A percentile compares a stretch with the other conserved stretches of the same genome.
Evolutionary conservation across 345 rosid species (phyloP).

Genomic region (Carallia brachiata): DNA sequence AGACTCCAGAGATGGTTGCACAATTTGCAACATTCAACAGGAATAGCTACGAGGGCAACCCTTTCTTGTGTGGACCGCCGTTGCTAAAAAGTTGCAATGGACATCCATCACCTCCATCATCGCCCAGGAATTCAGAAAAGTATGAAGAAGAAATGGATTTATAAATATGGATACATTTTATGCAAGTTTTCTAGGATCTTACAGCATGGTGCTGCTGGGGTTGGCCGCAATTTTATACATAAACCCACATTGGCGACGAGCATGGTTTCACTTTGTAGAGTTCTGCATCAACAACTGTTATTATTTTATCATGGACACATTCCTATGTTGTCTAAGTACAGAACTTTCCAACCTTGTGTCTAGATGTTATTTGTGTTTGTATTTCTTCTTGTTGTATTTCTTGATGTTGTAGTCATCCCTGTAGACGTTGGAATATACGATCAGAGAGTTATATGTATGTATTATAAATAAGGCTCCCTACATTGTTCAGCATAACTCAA

Average conservation of each 20-base stretch:
- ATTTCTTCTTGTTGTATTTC: too few relatives aligned
- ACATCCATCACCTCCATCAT: not conserved
- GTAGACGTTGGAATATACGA: too few relatives aligned
- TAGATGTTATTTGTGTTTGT: too few relatives aligned
- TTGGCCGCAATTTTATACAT: not conserved
- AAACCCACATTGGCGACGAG: conserved; percentile 9
- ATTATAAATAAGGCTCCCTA: too few relatives aligned
- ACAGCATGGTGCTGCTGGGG: not conserved
- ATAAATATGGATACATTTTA: conserved; percentile 14
- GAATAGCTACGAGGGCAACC: conserved; percentile 25
- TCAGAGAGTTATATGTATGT: too few relatives aligned
- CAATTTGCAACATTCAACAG: conserved; percentile 30
- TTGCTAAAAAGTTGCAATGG: conserved; percentile 7
- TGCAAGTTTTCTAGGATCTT: not conserved
- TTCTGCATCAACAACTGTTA: not conserved
- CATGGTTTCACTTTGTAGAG: conserved; percentile 8
- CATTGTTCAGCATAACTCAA: too few relatives aligned
- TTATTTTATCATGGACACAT: conserved; percentile 6
- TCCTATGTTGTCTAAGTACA: not conserved
- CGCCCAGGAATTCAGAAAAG: too few relatives aligned
- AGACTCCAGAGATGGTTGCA: not conserved
- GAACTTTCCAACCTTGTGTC: not conserved
- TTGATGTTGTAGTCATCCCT: too few relatives aligned
- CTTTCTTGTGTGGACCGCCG: conserved; percentile 15
- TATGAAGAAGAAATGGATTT: not conserved